These are phyloP conservation scores for Chaetomium tenue DNA, from an alignment of 495 filamentous ascomycete genomes.

Conservation along the genomic window DNA sequence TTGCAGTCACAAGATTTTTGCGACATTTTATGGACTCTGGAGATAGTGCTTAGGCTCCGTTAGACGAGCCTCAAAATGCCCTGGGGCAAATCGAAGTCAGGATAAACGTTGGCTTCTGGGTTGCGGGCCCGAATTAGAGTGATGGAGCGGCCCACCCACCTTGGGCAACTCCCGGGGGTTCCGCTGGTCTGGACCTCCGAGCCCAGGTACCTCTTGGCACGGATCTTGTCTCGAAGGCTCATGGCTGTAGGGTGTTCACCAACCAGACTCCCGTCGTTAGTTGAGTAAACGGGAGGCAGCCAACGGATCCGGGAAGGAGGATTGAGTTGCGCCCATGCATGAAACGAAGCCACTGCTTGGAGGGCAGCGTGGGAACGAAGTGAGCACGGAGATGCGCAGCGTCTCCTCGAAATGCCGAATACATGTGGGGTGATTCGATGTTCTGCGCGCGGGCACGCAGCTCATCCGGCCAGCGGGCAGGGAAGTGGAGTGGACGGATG, in stretches of 20 bases:
- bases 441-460: conserved; percentile 16
- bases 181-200: neutral
- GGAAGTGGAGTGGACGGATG: conserved; percentile 22
- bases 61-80: too few species aligned
- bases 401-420: neutral
- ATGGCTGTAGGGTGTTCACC: neutral
- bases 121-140: neutral
- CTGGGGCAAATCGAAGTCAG: neutral
- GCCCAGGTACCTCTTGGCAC: neutral
- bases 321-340: conserved; percentile 12
- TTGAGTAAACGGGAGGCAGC: conserved; percentile 18
- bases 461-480: conserved; percentile 24
- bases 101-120: conserved; percentile 1
- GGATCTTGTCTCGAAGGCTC: neutral
- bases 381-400: neutral
- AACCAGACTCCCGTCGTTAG: neutral
- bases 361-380: neutral
- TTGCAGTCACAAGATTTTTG: neutral
- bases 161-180: neutral
- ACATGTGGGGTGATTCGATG: conserved; percentile 4
- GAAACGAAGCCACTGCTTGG: conserved; percentile 10
- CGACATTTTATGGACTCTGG: neutral
- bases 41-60: neutral
- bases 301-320: conserved; percentile 8
- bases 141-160: neutral